Evolutionary conservation across 2,329 filamentous ascomycete genomes (phyloP), one percentile per base, ranked within the genome.

Genomic region (Colletotrichum tamarilloi): DNA sequence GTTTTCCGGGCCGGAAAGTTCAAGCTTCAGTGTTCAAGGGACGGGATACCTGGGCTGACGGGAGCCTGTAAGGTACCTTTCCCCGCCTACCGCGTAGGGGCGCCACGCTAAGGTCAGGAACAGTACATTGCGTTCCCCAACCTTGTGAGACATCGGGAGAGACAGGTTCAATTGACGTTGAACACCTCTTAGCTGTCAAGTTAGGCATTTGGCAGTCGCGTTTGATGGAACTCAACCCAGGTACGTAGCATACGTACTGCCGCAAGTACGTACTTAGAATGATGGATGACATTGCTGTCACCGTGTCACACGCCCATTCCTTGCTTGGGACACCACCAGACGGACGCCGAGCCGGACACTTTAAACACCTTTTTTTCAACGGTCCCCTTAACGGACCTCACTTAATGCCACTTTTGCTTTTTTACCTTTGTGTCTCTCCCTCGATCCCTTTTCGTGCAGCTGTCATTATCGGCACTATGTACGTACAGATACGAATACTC

Each of bases 331-430:
- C n/a, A 32, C 52, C 58, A 26, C 65, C 65, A 42, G 69, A 30
- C 55, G 22, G 26, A 42, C 32, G 60, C 66, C 59, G 69, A 73
- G 65, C 70, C 70, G 55, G 55, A 63, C 58, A 26, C 42, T 22
- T 35, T 38, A 35, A 46, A 49, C 56, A 49, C 28, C 57, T 56
- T 58, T 58, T 57, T 26, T 58, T 42, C 26, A 60, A 60, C 32
- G 32, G 32, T 62, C 24, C 35, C 57, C 58, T 62, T 62, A 6
- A 24, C 35, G 28, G 12, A 26, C n/a, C 14, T 60, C 9, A 26
- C n/a, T 35, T 52, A 6, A 63, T 63, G 60, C 46, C 60, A 53
- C 60, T 32, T 32, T 26, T 56, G 24, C 24, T 56, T 22, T 53
- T 53, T 63, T 53, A 28, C 42, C 49, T n/a, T 35, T 8, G 24